phyloP scores from a whole-genome alignment of 2,329 filamentous ascomycete species.

The Colletotrichum scovillei region DNA sequence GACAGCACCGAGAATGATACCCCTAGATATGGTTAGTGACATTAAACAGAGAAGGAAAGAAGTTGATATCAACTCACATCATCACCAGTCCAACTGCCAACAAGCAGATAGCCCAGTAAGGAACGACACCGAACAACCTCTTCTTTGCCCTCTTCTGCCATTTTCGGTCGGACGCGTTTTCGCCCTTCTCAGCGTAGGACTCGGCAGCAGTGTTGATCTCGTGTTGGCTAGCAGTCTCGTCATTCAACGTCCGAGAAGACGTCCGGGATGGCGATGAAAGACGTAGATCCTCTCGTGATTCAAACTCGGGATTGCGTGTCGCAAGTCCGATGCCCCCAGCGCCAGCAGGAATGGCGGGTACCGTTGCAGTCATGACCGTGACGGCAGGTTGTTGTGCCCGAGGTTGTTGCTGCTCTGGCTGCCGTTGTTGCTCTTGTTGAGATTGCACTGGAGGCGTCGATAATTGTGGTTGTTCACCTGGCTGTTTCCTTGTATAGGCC shows the following conservation, averaged over 20 bases:
- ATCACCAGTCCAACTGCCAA: slow-evolving; percentile 60
- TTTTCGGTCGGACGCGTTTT: slow-evolving; percentile 45
- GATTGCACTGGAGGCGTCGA: slow-evolving; percentile 1
- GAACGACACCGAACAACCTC: slow-evolving; percentile 69
- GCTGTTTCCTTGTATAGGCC: slow-evolving; percentile 64
- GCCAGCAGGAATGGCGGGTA: slow-evolving; percentile 60
- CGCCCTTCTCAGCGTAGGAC: slow-evolving; percentile 57
- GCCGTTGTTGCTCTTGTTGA: slow-evolving; percentile 19
- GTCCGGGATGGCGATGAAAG: slow-evolving; percentile 59
- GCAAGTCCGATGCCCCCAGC: slow-evolving; percentile 71
- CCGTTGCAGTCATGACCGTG: slow-evolving; percentile 29
- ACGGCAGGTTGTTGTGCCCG: not conserved
- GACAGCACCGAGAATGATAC: slow-evolving; percentile 67
- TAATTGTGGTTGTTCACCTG: slow-evolving; percentile 18
- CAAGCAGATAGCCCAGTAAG: slow-evolving; percentile 70
- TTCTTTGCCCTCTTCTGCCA: slow-evolving; percentile 66
- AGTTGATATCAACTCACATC: slow-evolving; percentile 43
- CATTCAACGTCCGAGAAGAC: slow-evolving; percentile 63
- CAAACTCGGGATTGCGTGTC: slow-evolving; percentile 71
- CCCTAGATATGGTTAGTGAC: slow-evolving; percentile 38
- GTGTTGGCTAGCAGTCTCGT: slow-evolving; percentile 60
- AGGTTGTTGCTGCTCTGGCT: slow-evolving; percentile 21
- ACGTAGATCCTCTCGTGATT: slow-evolving; percentile 66
- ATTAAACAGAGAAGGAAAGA: no score
- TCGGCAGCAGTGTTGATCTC: slow-evolving; percentile 64